Evolutionary conservation across 2,329 filamentous ascomycete genomes (phyloP), one percentile per base, ranked within the genome.

Genomic region (Venturia effusa): DNA sequence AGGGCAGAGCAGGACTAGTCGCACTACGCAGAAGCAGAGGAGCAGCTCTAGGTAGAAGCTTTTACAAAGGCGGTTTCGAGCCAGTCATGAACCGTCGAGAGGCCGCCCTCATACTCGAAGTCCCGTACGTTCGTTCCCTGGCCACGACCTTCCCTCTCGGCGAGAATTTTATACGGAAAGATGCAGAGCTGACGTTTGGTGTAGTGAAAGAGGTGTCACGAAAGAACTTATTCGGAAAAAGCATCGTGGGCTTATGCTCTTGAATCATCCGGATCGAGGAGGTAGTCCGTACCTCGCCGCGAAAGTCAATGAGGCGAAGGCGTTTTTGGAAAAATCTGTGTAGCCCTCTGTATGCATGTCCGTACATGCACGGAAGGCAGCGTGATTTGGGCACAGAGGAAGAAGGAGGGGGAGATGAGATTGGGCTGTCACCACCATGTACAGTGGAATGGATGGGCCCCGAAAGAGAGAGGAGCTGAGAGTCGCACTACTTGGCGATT

Each of bases 11-110:
- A 66, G 93, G 92, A 71, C 84, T 96, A 45, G 89, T 97, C 71
- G 94, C 94, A 69, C 84, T 92, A 76, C 87, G 92, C 67, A 86
- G 90, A 71, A 96, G 88, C 66, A 84, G 89, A 67, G 78, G 76
- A 10, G 89, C 88, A 68, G 87, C 89, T 41, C 80, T 96, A 70
- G 94, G 94, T 70, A 92, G 92, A 76, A 87, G 92, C 51, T 99
- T 92, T 74, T 97, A 97, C 83, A 99, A 97, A 78, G 94, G 94
- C 69, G 94, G 94, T n/a, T 99, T 99, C 74, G 94, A 99, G 79
- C 82, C 86, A 66, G 89, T 88, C 77, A 99, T 99, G 93, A 97
- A 86, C 75, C 85, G 88, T 75, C 87, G 88, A 75, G 94, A 99
- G 78, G 94, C 94, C 27, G 83, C 92, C 4, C 79, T 99, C 70